Conservation (phyloP, 2,329 filamentous ascomycete genomes). For the Aciculosporium take region DNA sequence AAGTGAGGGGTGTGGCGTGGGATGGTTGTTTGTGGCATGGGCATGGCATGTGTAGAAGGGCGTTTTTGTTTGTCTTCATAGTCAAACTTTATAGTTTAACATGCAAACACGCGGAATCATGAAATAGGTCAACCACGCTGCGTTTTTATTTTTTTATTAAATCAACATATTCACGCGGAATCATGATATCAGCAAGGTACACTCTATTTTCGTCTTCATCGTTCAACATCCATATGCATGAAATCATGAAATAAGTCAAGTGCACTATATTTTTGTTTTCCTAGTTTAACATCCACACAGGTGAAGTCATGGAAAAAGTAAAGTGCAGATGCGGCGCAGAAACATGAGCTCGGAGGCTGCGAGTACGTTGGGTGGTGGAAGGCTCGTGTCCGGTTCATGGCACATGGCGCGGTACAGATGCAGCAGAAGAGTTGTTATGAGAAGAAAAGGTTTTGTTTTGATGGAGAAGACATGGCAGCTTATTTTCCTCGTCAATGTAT, state of each 20-base stretch:
- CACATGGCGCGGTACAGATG: no score
- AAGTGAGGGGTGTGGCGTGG: conserved; percentile 35
- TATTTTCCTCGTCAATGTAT: background rate
- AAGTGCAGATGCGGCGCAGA: no score
- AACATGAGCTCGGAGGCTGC: no score
- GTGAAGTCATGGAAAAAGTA: no score
- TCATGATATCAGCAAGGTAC: no score
- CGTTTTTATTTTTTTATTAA: background rate
- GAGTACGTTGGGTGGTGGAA: no score
- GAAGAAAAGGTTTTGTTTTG: conserved; percentile 3
- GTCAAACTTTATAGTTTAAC: background rate
- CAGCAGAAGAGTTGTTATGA: background rate
- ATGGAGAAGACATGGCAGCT: background rate
- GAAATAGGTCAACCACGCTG: no score
- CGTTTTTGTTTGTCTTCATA: background rate
- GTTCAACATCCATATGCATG: background rate
- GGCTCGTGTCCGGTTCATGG: no score
- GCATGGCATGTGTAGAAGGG: background rate
- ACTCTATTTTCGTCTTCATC: background rate
- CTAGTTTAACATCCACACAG: no score
- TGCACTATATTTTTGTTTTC: background rate
- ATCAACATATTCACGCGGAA: no score
- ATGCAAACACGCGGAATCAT: background rate
- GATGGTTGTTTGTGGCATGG: background rate
- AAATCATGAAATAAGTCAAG: background rate